Conservation (phyloP, 371 early-diverging fungal genomes). For the Chytridiales sp. region DNA sequence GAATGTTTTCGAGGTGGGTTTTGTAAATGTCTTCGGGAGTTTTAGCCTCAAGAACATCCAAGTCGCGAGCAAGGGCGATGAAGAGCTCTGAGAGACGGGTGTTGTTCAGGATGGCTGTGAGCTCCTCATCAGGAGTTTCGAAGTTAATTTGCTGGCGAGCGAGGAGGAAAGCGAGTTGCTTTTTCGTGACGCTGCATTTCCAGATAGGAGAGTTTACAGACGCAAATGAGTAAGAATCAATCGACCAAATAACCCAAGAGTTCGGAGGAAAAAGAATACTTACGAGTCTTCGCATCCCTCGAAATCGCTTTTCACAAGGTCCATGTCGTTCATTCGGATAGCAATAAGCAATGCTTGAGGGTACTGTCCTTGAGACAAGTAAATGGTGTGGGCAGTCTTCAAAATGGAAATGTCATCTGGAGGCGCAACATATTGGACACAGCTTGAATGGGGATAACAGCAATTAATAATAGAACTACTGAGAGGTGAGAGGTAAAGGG, state of each 20-base stretch:
- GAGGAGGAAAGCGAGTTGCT: slow-evolving; percentile 92
- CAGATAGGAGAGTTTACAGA: too few species aligned
- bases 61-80: slow-evolving; percentile 82
- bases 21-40: slow-evolving; percentile 98
- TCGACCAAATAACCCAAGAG: neutral
- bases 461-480: neutral
- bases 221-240: neutral
- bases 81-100: slow-evolving; percentile 82
- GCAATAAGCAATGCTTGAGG: slow-evolving; percentile 84
- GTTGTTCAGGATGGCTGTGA: slow-evolving; percentile 86
- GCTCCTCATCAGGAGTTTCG: slow-evolving; percentile 76
- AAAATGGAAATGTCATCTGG: slow-evolving; percentile 87
- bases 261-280: slow-evolving; percentile 31
- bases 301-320: slow-evolving; percentile 86
- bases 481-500: neutral
- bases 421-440: slow-evolving; percentile 85
- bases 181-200: slow-evolving; percentile 68
- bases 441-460: slow-evolving; percentile 57
- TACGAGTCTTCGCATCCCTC: slow-evolving; percentile 78
- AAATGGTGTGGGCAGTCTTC: slow-evolving; percentile 86
- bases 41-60: slow-evolving; percentile 94
- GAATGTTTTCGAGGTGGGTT: slow-evolving; percentile 86
- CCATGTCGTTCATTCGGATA: slow-evolving; percentile 77
- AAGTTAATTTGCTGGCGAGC: slow-evolving; percentile 82
- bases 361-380: slow-evolving; percentile 74